Evolutionary conservation across 2,329 filamentous ascomycete genomes (phyloP).

Genomic region (Arthrobotrys conoides): DNA sequence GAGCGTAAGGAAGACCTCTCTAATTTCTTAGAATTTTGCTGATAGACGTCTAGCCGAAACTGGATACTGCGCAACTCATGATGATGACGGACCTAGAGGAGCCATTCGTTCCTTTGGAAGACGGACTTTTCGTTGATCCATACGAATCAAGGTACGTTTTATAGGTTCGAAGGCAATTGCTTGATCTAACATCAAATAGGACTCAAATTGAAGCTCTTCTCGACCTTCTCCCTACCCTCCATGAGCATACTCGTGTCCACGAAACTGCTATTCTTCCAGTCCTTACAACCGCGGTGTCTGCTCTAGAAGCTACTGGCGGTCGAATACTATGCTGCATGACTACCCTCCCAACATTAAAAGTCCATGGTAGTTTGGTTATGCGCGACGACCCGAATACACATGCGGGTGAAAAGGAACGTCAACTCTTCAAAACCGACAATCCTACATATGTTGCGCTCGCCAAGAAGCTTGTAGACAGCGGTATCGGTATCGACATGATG

Average conservation of each 20-base stretch:
- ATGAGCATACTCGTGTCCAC: conserved; percentile 87
- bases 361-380: conserved; percentile 85
- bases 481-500: conserved; percentile 94
- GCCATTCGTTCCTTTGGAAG: conserved; percentile 91
- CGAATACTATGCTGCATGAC: conserved; percentile 91
- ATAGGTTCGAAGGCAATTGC: not conserved
- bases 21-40: conserved; percentile 10
- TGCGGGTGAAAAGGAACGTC: conserved; percentile 90
- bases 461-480: conserved; percentile 87
- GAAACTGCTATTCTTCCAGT: conserved; percentile 89
- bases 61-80: conserved; percentile 95
- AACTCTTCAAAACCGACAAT: conserved; percentile 90
- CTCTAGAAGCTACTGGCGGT: conserved; percentile 87
- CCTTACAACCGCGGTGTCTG: conserved; percentile 85
- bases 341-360: conserved; percentile 85
- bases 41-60: conserved; percentile 71
- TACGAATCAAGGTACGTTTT: conserved; percentile 80
- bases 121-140: conserved; percentile 94
- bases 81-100: conserved; percentile 98
- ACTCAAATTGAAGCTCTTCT: conserved; percentile 83
- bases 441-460: conserved; percentile 87
- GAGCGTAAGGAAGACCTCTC: conserved; percentile 72
- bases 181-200: conserved; percentile 14
- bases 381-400: conserved; percentile 90
- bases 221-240: conserved; percentile 84